These are phyloP conservation scores for Hemisphaericaspora nanyangensis DNA, from an alignment of 805 yeast genomes.

Conservation along the genomic window DNA sequence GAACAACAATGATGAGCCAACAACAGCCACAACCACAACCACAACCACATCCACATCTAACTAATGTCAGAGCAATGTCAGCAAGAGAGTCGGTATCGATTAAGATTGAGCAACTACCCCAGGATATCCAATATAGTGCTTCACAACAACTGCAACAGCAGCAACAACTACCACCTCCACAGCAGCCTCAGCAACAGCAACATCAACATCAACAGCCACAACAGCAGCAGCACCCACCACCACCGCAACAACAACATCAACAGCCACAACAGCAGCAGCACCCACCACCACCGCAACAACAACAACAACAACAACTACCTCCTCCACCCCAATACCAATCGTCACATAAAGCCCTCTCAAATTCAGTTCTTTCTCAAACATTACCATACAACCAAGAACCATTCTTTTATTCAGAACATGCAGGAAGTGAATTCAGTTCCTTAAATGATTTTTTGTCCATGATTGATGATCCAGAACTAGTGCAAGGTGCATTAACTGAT, in stretches of 20 bases:
- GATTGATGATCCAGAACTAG: slow-evolving; percentile 81
- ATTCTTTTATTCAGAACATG: slow-evolving; percentile 83
- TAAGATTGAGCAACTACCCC: background rate
- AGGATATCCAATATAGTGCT: background rate
- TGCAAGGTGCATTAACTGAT: slow-evolving; percentile 40
- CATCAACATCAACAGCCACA: slow-evolving; percentile 4
- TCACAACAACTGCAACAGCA: background rate
- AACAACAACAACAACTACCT: slow-evolving; percentile 5
- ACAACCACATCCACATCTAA: background rate
- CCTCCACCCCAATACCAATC: slow-evolving; percentile 3
- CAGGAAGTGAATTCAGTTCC: slow-evolving; percentile 88
- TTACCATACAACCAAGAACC: slow-evolving; percentile 60
- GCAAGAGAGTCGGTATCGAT: background rate
- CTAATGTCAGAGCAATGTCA: background rate
- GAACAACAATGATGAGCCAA: background rate
- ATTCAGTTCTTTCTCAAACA: slow-evolving; percentile 36
- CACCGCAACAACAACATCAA: background rate
- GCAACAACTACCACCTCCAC: background rate
- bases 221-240: slow-evolving; percentile 3
- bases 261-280: slow-evolving; percentile 1
- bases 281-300: background rate
- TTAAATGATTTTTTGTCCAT: slow-evolving; percentile 83
- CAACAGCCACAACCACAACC: slow-evolving; percentile 16
- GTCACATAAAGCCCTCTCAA: slow-evolving; percentile 11
- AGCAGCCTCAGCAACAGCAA: slow-evolving; percentile 3